These are phyloP conservation scores for Amaranthus cruentus DNA, from an alignment of 148 eudicot genomes.

Conservation along the genomic window DNA sequence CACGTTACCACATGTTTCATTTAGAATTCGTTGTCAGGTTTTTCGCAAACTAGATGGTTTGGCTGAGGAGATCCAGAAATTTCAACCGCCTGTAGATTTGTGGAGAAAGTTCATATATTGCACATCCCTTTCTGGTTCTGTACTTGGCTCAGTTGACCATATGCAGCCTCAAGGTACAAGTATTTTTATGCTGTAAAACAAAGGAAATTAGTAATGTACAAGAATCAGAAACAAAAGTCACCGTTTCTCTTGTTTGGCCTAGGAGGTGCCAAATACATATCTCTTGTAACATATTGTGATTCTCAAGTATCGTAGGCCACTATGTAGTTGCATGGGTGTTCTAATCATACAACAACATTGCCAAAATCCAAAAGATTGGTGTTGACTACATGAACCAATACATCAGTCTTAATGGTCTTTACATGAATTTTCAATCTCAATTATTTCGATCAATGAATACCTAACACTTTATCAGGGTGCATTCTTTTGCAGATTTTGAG, in stretches of 20 bases:
- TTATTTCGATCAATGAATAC: too few species aligned
- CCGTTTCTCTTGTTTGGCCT: neutral
- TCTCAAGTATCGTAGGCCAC: neutral
- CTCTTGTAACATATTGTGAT: neutral
- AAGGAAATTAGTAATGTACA: neutral
- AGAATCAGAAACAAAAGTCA: neutral
- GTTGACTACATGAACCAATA: too few species aligned
- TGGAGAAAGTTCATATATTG: conserved; percentile 98
- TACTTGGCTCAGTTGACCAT: conserved; percentile 92
- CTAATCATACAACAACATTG: neutral
- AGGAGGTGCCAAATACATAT: neutral
- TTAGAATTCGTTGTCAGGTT: conserved; percentile 52
- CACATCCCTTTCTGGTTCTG: conserved; percentile 78
- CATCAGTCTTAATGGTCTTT: too few species aligned
- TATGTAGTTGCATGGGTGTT: neutral
- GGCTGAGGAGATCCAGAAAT: conserved; percentile 67
- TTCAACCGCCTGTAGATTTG: conserved; percentile 81
- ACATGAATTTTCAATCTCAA: too few species aligned
- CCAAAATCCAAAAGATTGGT: too few species aligned
- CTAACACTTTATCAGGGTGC: neutral
- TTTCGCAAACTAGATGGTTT: conserved; percentile 84
- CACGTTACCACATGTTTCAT: conserved; percentile 38
- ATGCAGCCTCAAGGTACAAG: conserved; percentile 85
- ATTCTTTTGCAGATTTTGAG: conserved; percentile 70
- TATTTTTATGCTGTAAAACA: neutral